phyloP scores from a whole-genome alignment of 2,329 filamentous ascomycete species.

The Zelopaecilomyces penicillatus region DNA sequence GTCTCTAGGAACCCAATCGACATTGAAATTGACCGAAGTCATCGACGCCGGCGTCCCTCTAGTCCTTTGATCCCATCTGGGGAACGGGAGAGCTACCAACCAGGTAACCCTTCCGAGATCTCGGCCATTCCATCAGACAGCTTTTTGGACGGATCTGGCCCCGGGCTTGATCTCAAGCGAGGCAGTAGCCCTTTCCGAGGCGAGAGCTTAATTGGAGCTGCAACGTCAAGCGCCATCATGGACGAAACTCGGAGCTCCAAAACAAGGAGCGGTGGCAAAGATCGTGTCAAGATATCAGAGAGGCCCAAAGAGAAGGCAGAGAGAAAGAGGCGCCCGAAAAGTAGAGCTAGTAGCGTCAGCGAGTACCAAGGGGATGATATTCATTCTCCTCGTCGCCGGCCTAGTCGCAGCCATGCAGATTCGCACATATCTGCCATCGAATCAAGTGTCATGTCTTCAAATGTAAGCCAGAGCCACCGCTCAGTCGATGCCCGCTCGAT shows the following conservation, averaged over 20 bases:
- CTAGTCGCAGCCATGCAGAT: slow-evolving; percentile 39
- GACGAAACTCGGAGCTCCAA: slow-evolving; percentile 36
- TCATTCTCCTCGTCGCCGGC: slow-evolving; percentile 39
- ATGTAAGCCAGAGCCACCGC: slow-evolving; percentile 44
- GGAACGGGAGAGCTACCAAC: slow-evolving; percentile 52
- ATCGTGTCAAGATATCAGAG: slow-evolving; percentile 32
- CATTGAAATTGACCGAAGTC: slow-evolving; percentile 69
- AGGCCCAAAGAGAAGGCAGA: slow-evolving; percentile 41
- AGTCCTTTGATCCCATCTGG: slow-evolving; percentile 57
- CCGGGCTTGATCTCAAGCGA: slow-evolving; percentile 30
- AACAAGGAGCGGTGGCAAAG: slow-evolving; percentile 33
- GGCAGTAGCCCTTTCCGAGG: slow-evolving; percentile 34
- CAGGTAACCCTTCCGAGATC: slow-evolving; percentile 70
- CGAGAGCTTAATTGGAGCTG: slow-evolving; percentile 30
- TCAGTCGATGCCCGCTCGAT: slow-evolving; percentile 47
- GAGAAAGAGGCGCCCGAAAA: slow-evolving; percentile 39
- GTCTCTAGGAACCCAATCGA: slow-evolving; percentile 72
- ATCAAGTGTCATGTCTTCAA: slow-evolving; percentile 47
- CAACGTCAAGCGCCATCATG: slow-evolving; percentile 24
- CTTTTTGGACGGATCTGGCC: slow-evolving; percentile 51
- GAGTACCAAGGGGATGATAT: slow-evolving; percentile 41
- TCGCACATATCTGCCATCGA: slow-evolving; percentile 45
- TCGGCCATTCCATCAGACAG: slow-evolving; percentile 63
- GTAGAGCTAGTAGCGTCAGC: slow-evolving; percentile 39
- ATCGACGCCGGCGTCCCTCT: slow-evolving; percentile 51